These are phyloP conservation scores for Epichloe sp. DNA, from an alignment of 2,329 filamentous ascomycete species.

Conservation along the genomic window DNA sequence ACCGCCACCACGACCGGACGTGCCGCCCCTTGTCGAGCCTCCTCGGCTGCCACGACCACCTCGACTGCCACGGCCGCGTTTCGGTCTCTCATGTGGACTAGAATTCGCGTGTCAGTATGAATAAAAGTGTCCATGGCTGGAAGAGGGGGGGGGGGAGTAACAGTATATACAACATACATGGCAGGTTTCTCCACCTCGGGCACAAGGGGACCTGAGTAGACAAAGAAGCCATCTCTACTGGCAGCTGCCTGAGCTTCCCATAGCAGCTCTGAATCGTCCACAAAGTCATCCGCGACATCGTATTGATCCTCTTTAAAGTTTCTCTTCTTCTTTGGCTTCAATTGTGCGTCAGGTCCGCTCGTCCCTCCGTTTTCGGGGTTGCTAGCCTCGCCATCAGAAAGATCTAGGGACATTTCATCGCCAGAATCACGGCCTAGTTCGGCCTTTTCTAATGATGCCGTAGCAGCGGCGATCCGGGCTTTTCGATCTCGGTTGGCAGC, in stretches of 20 bases:
- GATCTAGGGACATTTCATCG: conserved; percentile 76
- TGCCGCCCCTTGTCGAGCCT: conserved; percentile 43
- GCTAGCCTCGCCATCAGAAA: conserved; percentile 63
- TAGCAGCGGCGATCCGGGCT: conserved; percentile 74
- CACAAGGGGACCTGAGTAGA: conserved; percentile 86
- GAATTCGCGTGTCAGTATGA: neutral
- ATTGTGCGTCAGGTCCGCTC: conserved; percentile 47
- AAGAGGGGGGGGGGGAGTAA: neutral
- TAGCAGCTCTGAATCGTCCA: conserved; percentile 85
- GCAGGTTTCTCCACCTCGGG: conserved; percentile 69
- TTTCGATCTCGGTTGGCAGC: conserved; percentile 81
- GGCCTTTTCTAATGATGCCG: conserved; percentile 69
- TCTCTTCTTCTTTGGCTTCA: conserved; percentile 64
- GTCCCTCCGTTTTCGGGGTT: conserved; percentile 70
- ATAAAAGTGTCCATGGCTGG: neutral
- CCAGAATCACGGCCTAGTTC: conserved; percentile 55
- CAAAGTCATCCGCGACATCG: conserved; percentile 70
- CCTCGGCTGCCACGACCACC: conserved; percentile 45
- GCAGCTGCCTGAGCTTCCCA: conserved; percentile 95
- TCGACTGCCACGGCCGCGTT: conserved; percentile 47
- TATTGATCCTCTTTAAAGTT: conserved; percentile 74
- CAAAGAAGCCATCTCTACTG: conserved; percentile 93
- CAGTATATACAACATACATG: conserved; percentile 19
- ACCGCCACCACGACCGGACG: conserved; percentile 33
- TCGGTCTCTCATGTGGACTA: conserved; percentile 61